Base-by-base conservation (phyloP, 139 green algal species). In the Pleodorina starrii region DNA sequence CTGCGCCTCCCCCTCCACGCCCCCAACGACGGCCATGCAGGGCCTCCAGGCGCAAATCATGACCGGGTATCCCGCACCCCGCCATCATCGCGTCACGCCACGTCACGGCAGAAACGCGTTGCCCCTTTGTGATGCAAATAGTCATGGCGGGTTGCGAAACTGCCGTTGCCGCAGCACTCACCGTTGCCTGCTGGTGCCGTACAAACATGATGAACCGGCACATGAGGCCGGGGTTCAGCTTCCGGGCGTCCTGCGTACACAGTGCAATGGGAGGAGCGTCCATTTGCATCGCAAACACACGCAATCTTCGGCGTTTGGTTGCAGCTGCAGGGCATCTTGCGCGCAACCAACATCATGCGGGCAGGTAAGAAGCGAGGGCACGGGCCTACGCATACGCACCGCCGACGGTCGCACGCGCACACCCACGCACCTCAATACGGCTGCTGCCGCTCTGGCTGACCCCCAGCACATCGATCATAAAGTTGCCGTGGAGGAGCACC, bases 171-270 rank as follows among this genome's bases (percentile, higher is more conserved):
- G 17, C 50, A 60, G 50, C 2, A 57, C 81, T 66, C 21, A 87
- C 79, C 40, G 81, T 78, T 23, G 81, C 82, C 66, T 80, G 82
- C 68, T 88, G 82, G 16, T 79, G 82, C 4, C 82, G 63, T 11
- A 79, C 46, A 42, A 88, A 88, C 44, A 88, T 88, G 5, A 88
- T 79, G 66, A 88, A 88, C 5, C 82, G 82, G 46, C 66, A 69
- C 44, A 88, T 79, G 44, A 88, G 66, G 44, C 82, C 50, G 11
- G 82, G 82, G 32, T 76, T 71, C 3, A 88, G 82, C 44, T 79
- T 79, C 5, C 82, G 43, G 2, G 82, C 82, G 36, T 68, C 82
- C 82, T 86, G 77, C 3, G 50, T n/a, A 23, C 17, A 73, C 3
- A 50, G 7, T 27, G 44, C 35, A 76, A n/a, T n/a, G n/a, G n/a